Conservation (phyloP, 148 eudicot genomes). For the Agrostemma githago region DNA sequence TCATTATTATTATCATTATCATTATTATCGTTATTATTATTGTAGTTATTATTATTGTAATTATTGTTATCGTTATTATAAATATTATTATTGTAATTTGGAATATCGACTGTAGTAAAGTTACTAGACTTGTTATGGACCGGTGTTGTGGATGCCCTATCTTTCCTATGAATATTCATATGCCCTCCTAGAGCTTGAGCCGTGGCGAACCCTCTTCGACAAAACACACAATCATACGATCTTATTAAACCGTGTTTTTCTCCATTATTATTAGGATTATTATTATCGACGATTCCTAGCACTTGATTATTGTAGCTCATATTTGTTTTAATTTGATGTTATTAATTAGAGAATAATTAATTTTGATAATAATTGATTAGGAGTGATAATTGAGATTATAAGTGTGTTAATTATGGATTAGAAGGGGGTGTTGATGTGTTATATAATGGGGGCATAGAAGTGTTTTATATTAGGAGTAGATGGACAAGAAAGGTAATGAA, state of each 20-base stretch:
- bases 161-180: conserved; percentile 63
- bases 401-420: not conserved
- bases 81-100: conserved; percentile 4
- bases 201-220: conserved; percentile 55
- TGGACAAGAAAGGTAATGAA: conserved; percentile 1
- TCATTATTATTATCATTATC: conserved; percentile 19
- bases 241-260: conserved; percentile 10
- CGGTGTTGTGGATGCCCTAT: conserved; percentile 28
- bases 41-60: not conserved
- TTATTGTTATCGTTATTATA: conserved; percentile 21
- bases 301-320: conserved; percentile 27
- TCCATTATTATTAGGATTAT: conserved; percentile 7
- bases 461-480: not conserved
- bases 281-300: conserved; percentile 10
- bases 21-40: not conserved
- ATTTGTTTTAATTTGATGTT: not conserved
- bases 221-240: conserved; percentile 52
- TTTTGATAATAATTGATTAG: too few species aligned
- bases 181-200: conserved; percentile 77
- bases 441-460: not conserved
- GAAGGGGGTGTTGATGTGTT: not conserved
- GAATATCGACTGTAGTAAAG: not conserved
- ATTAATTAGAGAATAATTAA: too few species aligned
- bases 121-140: conserved; percentile 12
- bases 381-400: not conserved